Conservation (phyloP, 805 yeast species). For the Wickerhamomyces hampshirensis region DNA sequence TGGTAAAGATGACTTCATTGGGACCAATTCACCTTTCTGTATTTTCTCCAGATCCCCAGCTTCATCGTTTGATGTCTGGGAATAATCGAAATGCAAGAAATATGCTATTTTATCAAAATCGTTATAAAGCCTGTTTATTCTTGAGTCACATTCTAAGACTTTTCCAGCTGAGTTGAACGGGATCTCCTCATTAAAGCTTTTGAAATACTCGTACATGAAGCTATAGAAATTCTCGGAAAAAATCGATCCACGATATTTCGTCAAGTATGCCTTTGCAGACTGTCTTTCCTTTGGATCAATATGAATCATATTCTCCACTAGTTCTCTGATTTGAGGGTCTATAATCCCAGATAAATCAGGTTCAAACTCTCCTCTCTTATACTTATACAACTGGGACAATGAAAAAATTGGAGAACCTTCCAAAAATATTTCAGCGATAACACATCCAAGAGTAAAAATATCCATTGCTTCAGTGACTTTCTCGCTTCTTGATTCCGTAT, state of each 20-base stretch:
- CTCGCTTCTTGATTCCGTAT: conserved; percentile 15
- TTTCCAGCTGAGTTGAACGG: conserved; percentile 22
- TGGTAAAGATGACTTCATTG: conserved; percentile 43
- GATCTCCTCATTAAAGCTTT: conserved; percentile 28
- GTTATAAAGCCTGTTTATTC: conserved; percentile 54
- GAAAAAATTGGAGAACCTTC: conserved; percentile 89
- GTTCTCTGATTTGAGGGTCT: conserved; percentile 42
- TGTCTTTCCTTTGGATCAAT: conserved; percentile 59
- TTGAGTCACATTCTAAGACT: conserved; percentile 43
- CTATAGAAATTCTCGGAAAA: conserved; percentile 70
- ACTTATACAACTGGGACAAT: conserved; percentile 81
- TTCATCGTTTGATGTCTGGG: neutral
- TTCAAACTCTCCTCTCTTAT: conserved; percentile 58
- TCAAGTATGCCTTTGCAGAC: conserved; percentile 49
- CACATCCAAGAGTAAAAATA: conserved; percentile 78
- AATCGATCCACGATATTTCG: conserved; percentile 40
- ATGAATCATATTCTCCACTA: conserved; percentile 61
- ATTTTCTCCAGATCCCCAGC: conserved; percentile 5
- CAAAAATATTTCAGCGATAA: conserved; percentile 79
- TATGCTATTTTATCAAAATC: conserved; percentile 50
- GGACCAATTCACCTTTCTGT: conserved; percentile 20
- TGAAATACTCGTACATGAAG: conserved; percentile 66
- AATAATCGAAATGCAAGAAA: conserved; percentile 32
- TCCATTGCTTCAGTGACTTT: conserved; percentile 65
- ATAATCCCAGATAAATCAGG: conserved; percentile 60